Percentiles rank a stretch among this genome's conserved stretches.
Evolutionary conservation across 495 filamentous ascomycete species (phyloP).

Genomic region (Neurospora sp.): DNA sequence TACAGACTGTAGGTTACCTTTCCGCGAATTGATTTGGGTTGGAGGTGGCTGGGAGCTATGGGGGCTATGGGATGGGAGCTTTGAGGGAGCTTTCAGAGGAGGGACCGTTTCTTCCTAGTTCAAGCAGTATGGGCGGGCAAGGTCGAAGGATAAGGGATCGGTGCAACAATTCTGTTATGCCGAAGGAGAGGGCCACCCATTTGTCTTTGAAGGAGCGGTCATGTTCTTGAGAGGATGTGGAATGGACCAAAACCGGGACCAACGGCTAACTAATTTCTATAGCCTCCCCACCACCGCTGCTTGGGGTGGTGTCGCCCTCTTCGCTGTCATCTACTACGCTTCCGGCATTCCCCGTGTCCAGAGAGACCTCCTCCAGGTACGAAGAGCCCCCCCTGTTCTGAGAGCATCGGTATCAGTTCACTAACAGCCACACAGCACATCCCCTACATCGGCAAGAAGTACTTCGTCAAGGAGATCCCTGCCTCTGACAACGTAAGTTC

Average conservation of each 20-base stretch:
- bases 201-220: neutral
- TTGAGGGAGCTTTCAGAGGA: neutral
- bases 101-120: neutral
- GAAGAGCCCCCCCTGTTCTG: neutral
- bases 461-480: constrained; percentile 41
- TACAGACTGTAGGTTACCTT: constrained; percentile 27
- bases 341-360: constrained; percentile 47
- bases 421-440: constrained; percentile 35
- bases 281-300: constrained; percentile 3
- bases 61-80: neutral
- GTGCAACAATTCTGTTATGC: neutral
- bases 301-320: constrained; percentile 46
- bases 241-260: neutral
- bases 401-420: neutral
- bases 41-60: neutral
- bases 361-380: constrained; percentile 43
- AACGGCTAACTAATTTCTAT: neutral
- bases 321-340: constrained; percentile 49
- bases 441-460: constrained; percentile 35
- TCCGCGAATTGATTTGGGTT: neutral
- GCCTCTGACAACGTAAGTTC: constrained; percentile 48
- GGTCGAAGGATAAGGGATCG: neutral
- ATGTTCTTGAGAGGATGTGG: neutral
- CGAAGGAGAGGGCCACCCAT: neutral
- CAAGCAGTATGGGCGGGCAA: neutral